These are phyloP conservation scores for Psidium friedrichsthalianum DNA, from an alignment of 345 rosid genomes.

Conservation along the genomic window DNA sequence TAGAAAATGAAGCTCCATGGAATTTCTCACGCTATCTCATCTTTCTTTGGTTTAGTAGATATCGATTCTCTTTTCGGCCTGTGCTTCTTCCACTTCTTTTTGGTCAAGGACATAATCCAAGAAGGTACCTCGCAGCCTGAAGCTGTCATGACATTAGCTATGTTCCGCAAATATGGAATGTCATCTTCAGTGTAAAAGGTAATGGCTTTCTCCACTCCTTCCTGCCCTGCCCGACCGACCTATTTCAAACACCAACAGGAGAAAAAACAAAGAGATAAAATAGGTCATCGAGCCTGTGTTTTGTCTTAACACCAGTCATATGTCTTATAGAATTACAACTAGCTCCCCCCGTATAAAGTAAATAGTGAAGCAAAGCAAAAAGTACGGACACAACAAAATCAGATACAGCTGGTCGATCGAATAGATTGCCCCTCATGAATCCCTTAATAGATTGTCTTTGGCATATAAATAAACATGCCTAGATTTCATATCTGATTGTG, in stretches of 20 bases:
- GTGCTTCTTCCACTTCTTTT: slow-evolving; percentile 77
- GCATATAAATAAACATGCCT: neutral
- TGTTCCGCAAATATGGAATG: slow-evolving; percentile 59
- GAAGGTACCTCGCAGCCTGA: slow-evolving; percentile 94
- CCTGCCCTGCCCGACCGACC: slow-evolving; percentile 96
- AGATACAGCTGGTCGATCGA: neutral
- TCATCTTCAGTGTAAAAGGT: slow-evolving; percentile 80
- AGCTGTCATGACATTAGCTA: slow-evolving; percentile 72
- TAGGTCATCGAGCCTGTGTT: neutral
- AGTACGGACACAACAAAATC: neutral
- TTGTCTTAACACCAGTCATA: neutral
- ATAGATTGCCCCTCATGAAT: neutral
- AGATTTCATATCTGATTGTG: neutral
- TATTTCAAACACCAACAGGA: slow-evolving; percentile 2
- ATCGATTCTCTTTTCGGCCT: slow-evolving; percentile 54
- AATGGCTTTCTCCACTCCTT: slow-evolving; percentile 78
- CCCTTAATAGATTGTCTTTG: neutral
- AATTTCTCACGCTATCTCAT: neutral
- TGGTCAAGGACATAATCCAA: slow-evolving; percentile 63
- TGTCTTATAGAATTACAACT: neutral
- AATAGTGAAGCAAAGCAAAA: neutral
- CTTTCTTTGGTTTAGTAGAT: slow-evolving; percentile 51
- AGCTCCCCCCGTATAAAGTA: neutral
- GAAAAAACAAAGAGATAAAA: neutral
- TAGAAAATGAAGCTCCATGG: neutral